Evolutionary conservation across 129 eudicot species (phyloP).

Genomic region (Ambrosia trifida): DNA sequence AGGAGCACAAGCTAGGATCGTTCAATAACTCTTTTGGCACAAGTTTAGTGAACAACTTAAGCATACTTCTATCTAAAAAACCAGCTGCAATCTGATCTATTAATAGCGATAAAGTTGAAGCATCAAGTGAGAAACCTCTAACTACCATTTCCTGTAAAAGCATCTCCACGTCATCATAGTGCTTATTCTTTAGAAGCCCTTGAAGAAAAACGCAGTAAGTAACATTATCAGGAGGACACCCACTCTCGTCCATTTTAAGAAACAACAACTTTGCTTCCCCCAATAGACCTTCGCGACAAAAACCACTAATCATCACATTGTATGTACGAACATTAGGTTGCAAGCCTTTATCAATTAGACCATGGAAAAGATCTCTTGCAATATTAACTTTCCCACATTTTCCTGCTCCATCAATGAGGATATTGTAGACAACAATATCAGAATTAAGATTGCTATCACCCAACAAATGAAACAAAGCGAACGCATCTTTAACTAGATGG

Average conservation of each 20-base stretch:
- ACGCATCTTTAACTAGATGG: background rate
- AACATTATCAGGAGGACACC: background rate
- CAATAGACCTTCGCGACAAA: slow-evolving; percentile 11
- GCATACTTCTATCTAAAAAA: background rate
- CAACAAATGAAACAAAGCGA: slow-evolving; percentile 3
- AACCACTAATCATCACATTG: background rate
- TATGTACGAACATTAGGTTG: slow-evolving; percentile 11
- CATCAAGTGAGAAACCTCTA: slow-evolving; percentile 16
- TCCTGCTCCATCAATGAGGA: background rate
- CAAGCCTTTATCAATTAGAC: background rate
- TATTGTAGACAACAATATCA: background rate
- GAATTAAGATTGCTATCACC: slow-evolving; percentile 11
- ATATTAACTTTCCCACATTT: background rate
- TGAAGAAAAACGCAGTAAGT: slow-evolving; percentile 7
- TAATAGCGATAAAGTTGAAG: background rate
- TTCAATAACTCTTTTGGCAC: no score
- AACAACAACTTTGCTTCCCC: slow-evolving; percentile 13
- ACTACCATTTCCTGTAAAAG: slow-evolving; percentile 25
- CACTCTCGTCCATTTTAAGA: slow-evolving; percentile 19
- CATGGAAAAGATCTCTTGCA: background rate
- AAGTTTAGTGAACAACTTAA: no score
- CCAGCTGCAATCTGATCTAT: background rate
- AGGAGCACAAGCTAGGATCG: no score
- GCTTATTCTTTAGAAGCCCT: slow-evolving; percentile 9
- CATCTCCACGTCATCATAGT: background rate